Base-by-base conservation (phyloP, 2,329 filamentous ascomycete species). In the Berkeleyomyces basicola region DNA sequence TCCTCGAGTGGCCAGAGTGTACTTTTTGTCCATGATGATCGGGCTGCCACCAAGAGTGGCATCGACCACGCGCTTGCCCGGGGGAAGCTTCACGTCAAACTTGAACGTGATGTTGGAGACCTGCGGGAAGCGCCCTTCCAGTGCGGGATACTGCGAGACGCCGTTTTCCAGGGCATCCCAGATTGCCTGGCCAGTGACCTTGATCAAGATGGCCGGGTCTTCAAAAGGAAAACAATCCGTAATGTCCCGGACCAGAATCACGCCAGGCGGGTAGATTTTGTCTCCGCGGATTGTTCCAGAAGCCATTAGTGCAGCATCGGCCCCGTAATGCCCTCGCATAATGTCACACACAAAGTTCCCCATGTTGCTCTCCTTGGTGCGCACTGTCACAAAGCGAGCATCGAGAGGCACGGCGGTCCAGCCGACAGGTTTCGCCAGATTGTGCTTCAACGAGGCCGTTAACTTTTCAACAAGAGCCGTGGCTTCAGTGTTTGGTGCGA, bases 331-430 rank as follows among this genome's bases (percentile, higher is more conserved):
- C 65, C 83, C 83, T 6, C 89, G 82, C 89, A 96, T 95, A 33
- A 96, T 79, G 70, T 96, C 90, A 72, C 88, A 93, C 2, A 95
- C 86, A 71, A 95, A 95, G 72, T 96, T 96, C 1, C 87, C 90
- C 11, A 95, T 75, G 69, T 96, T 96, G 62, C 86, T 90, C 72
- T 96, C 90, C 55, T 76, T 78, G 23, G 82, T 76, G 9, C 90
- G 79, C 0, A 95, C 88, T 0, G 89, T 95, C 14, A 83, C 87
- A 72, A 96, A 96, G 1, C 90, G 85, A 1, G 87, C 88, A 70
- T 96, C 91, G 0, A 96, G 80, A 0, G 90, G 88, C 0, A 84
- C 85, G 0, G 86, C 83, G 0, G 90, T 95, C 74, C 88, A 95
- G 2, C 90, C 90, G 39, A 96, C 77, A 0, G 90, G 85, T 71